These are phyloP conservation scores for Geranomyces michiganensis DNA, from an alignment of 192 early-diverging fungal genomes.

Conservation along the genomic window DNA sequence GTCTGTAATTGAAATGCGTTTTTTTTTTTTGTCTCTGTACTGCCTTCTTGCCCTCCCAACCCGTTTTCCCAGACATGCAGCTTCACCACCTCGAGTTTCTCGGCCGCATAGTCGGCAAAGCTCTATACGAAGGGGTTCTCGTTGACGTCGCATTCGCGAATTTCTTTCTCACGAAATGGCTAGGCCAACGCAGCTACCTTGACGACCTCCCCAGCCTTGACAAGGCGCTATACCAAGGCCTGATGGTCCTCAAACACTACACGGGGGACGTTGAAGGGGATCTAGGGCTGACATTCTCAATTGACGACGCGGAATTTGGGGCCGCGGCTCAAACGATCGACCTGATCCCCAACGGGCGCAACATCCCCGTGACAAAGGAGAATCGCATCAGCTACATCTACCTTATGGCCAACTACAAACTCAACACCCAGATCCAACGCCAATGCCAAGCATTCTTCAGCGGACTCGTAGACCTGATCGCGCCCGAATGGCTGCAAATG, in stretches of 20 bases:
- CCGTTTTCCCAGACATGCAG: slow-evolving; percentile 23
- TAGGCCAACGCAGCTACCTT: slow-evolving; percentile 53
- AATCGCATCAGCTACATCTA: slow-evolving; percentile 90
- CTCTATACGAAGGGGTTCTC: slow-evolving; percentile 58
- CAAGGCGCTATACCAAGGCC: slow-evolving; percentile 49
- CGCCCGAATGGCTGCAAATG: slow-evolving; percentile 86
- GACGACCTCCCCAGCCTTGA: slow-evolving; percentile 58
- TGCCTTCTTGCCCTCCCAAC: not conserved
- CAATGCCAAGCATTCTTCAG: slow-evolving; percentile 83
- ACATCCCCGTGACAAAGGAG: slow-evolving; percentile 77
- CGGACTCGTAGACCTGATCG: slow-evolving; percentile 83
- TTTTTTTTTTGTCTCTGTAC: too few relatives aligned
- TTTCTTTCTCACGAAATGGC: slow-evolving; percentile 60
- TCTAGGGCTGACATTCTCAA: slow-evolving; percentile 49
- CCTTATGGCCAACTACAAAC: slow-evolving; percentile 81
- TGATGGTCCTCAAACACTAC: slow-evolving; percentile 56
- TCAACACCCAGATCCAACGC: slow-evolving; percentile 77
- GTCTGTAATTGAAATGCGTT: too few relatives aligned
- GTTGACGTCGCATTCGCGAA: slow-evolving; percentile 54
- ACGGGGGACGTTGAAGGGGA: slow-evolving; percentile 50
- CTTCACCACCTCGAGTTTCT: slow-evolving; percentile 55
- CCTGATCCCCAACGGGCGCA: slow-evolving; percentile 75
- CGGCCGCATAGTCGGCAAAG: slow-evolving; percentile 60
- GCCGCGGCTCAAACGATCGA: slow-evolving; percentile 49
- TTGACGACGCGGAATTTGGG: slow-evolving; percentile 44